Evolutionary conservation across 305 asterid species (phyloP), one percentile per base, ranked within the genome.

Genomic region (Fraxinus velutina): DNA sequence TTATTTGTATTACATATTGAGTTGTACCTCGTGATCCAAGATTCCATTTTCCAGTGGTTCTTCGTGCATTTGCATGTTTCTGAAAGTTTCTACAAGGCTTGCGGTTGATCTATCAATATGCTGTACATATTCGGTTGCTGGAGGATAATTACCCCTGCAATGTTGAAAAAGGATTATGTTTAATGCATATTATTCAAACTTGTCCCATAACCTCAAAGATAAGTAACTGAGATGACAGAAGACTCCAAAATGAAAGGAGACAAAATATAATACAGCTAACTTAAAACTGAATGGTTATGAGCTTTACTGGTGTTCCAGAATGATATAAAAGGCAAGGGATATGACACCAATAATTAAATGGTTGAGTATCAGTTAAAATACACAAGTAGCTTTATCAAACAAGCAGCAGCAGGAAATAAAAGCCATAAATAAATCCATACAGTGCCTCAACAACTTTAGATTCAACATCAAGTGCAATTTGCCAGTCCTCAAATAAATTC

Each of bases 401-500:
- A 57, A n/a, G 52, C 33, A 68, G 68, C 33, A 33, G 73, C 72
- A 76, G 71, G 75, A 82, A 78, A 80, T 68, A 33, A n/a, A 71
- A 84, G 81, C 66, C 13, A 29, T 73, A 74, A 68, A 33, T 73
- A 71, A 68, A 77, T 71, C 24, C 75, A 32, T 82, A 92, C 99
- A 98, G 91, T 77, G 96, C 79, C 85, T 90, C 98, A 13, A 92
- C 86, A 82, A 78, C 89, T 87, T 90, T 93, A 70, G 92, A 83
- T 90, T 96, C 98, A 82, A 96, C 94, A 76, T 88, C 88, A 87
- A 92, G 97, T 22, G 99, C 98, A 76, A 96, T 87, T 90, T 96
- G 98, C 99, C 99, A 96, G 76, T 94, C 98, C 68, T 96, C 99
- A 82, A 96, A 96, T 86, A 96, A 81, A 89, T 96, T 96, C 37